phyloP scores from a whole-genome alignment of 495 filamentous ascomycete genomes.

The Annulohypoxylon bovei region DNA sequence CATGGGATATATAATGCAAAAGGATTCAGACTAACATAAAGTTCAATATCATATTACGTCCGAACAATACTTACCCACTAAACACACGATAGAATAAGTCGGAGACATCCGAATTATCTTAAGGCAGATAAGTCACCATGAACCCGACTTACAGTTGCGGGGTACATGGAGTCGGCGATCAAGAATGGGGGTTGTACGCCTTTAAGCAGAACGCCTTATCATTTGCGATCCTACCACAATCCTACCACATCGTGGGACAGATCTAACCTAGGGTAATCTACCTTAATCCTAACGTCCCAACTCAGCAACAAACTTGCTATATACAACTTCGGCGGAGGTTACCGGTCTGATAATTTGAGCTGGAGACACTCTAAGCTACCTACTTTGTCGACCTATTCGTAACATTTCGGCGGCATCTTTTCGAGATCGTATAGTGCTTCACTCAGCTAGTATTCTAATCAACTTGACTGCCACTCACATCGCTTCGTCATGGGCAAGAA shows the following conservation, averaged over 20 bases:
- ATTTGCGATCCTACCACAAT: not conserved
- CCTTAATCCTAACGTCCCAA: too few relatives aligned
- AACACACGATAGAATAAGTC: not conserved
- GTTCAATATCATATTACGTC: not conserved
- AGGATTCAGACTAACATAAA: not conserved
- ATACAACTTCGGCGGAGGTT: not conserved
- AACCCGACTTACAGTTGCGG: constrained; percentile 13
- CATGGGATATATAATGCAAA: not conserved
- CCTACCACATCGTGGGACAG: not conserved
- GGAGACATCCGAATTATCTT: constrained; percentile 10
- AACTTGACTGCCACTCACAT: not conserved
- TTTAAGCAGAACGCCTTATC: constrained; percentile 11
- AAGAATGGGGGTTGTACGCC: constrained; percentile 30
- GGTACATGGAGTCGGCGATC: constrained; percentile 18
- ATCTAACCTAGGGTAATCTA: too few relatives aligned
- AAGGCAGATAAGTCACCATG: constrained; percentile 3
- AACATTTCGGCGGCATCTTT: not conserved
- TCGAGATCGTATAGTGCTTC: not conserved
- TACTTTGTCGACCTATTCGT: not conserved
- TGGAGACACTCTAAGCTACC: not conserved
- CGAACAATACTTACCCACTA: not conserved
- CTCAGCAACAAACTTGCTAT: not conserved
- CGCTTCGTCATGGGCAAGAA: constrained; percentile 66
- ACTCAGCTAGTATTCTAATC: not conserved
- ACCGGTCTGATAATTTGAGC: not conserved